Base-by-base conservation (phyloP, 2,329 filamentous ascomycete genomes). In the Sporothrix curviconia region DNA sequence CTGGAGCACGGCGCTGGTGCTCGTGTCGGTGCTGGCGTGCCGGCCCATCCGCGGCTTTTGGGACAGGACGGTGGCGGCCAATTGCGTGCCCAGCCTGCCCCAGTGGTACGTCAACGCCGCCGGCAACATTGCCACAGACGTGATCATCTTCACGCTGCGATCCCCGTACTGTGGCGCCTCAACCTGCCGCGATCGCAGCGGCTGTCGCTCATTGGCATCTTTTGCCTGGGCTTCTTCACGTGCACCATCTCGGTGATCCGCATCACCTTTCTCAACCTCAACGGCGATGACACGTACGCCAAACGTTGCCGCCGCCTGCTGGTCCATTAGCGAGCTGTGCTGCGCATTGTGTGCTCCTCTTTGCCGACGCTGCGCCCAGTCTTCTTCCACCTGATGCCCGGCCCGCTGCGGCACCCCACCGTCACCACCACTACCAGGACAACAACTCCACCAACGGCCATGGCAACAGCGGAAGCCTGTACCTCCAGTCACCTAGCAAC, bases 241-340 rank as follows among this genome's bases (percentile, higher is more conserved):
- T 73, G 70, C 57, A 66, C 70, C 12, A 73, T 74, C 50, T 74
- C 71, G 8, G 66, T 73, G 40, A 71, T 73, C 57, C 69, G 72
- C 17, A 68, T 74, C 43, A 67, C 69, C 28, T 74, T 69, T 55
- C 68, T 74, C 42, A 61, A 67, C 5, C 63, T 69, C 9, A 67
- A 66, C 22, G 60, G 65, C 8, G 72, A 74, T 57, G 65, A 68
- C 25, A 71, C 72, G 1, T 74, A 68, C 60, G 67, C 71, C 57
- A 74, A 73, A n/a, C 56, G 66, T 72, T 19, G 47, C 39, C 22
- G 49, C 59, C 15, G 52, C 59, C 8, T 66, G 63, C 57, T 74
- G 71, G 71, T 72, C 69, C 34, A 66, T 73, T 34, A 66, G 63
- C 50, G 71, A 73, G 59, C 59, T 73, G 4, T 69, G 66, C 63